Evolutionary conservation across 1,284 basidiomycete genomes (phyloP).

Genomic region (Gymnopus androsaceus): DNA sequence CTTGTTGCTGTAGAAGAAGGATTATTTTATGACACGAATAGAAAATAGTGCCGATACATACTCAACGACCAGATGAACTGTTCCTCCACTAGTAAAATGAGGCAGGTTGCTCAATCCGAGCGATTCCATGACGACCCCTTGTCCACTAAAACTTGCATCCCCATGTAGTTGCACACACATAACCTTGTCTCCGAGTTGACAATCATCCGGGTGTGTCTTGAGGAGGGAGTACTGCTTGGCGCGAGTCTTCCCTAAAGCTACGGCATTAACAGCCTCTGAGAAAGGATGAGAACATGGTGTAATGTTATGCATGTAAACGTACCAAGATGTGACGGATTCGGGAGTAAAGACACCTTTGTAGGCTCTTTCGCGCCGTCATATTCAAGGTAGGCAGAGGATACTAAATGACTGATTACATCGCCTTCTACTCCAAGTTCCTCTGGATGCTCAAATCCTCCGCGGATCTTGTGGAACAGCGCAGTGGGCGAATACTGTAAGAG

Average conservation of each 20-base stretch:
- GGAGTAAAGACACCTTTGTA: constrained; percentile 77
- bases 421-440: constrained; percentile 72
- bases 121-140: constrained; percentile 88
- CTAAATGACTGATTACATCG: constrained; percentile 86
- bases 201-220: constrained; percentile 64
- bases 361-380: constrained; percentile 53
- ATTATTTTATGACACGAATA: too few species aligned
- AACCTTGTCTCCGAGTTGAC: constrained; percentile 80
- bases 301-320: too few species aligned
- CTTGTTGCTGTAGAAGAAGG: constrained; percentile 16
- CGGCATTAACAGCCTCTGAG: constrained; percentile 81
- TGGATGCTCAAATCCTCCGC: constrained; percentile 72
- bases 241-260: constrained; percentile 86
- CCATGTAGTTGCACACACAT: constrained; percentile 90
- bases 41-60: constrained; percentile 44
- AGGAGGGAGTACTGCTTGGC: constrained; percentile 89
- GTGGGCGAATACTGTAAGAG: constrained; percentile 67
- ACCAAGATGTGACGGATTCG: constrained; percentile 89
- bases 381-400: constrained; percentile 58
- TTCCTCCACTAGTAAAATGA: constrained; percentile 88
- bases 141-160: constrained; percentile 87
- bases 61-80: constrained; percentile 91
- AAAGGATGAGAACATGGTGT: too few species aligned
- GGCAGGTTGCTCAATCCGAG: constrained; percentile 84
- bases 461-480: constrained; percentile 83